phyloP scores from a whole-genome alignment of 176 grass and related monocot species.

The Thinopyrum elongatum region DNA sequence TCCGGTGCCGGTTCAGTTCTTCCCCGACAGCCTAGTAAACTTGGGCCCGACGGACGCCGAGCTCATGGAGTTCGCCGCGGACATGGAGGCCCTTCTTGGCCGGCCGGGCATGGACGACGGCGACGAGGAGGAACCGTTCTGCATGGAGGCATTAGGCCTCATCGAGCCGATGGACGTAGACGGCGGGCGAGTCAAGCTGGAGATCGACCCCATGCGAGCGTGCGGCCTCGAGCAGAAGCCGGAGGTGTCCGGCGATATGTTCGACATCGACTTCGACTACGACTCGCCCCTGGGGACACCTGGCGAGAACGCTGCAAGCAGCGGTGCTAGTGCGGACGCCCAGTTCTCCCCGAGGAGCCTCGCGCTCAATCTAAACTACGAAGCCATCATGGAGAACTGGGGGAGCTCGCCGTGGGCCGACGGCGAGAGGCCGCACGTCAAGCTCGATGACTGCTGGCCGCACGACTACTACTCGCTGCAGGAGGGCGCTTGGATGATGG shows the following conservation, averaged over 20 bases:
- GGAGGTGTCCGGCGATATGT: slow-evolving; percentile 50
- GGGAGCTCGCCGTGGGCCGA: slow-evolving; percentile 70
- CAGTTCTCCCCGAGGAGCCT: slow-evolving; percentile 32
- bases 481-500: slow-evolving; percentile 44
- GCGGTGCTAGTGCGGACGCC: background rate
- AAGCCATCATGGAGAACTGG: slow-evolving; percentile 77
- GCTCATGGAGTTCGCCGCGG: slow-evolving; percentile 80
- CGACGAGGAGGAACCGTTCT: slow-evolving; percentile 50
- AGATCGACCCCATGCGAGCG: slow-evolving; percentile 17
- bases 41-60: slow-evolving; percentile 73
- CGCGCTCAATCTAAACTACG: slow-evolving; percentile 73
- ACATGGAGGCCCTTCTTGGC: slow-evolving; percentile 86
- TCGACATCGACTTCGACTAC: slow-evolving; percentile 75
- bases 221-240: slow-evolving; percentile 39
- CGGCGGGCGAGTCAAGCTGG: slow-evolving; percentile 42
- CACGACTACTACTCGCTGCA: slow-evolving; percentile 58
- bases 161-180: slow-evolving; percentile 31
- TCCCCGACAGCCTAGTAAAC: slow-evolving; percentile 17
- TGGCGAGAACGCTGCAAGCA: slow-evolving; percentile 17
- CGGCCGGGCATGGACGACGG: slow-evolving; percentile 44
- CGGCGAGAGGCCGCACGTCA: slow-evolving; percentile 57
- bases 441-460: slow-evolving; percentile 58
- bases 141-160: slow-evolving; percentile 54
- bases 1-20: background rate
- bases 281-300: slow-evolving; percentile 41